Evolutionary conservation across 148 eudicot genomes (phyloP), one percentile per base, ranked within the genome.

Genomic region (Vaccinium macrocarpon): DNA sequence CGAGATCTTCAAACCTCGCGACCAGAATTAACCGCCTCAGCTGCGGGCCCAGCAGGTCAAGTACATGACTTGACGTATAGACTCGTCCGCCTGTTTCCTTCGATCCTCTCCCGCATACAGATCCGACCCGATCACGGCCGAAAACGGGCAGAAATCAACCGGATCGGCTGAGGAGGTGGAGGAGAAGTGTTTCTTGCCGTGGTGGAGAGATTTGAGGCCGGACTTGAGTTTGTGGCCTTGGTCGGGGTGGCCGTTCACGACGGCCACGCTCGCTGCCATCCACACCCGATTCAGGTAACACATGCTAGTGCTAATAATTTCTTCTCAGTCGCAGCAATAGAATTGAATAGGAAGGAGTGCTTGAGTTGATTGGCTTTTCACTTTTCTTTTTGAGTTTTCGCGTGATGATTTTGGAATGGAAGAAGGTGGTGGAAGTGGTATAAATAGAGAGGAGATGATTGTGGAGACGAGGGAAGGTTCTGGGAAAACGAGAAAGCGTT

Each of bases 21-120:
- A 42, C 46, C 46, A 42, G 38, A 35, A 42, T 2, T 42, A 42
- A 5, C 18, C 4, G 19, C 49, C 15, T 89, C 79, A 93, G 88
- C 93, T 88, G 38, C 82, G 95, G 53, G 90, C 94, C 95, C 95
- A 93, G 76, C 94, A 91, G 85, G 87, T 91, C 84, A 93, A 71
- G 82, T 90, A 91, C 96, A 93, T 89, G 48, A 92, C 96, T 73
- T 88, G 90, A 70, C 88, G 90, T 82, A 93, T 88, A 0, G 94
- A 89, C 50, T 91, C 93, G 10, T 93, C 94, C 59, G 90, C 35
- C 52, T 85, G 89, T 53, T 78, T 81, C 51, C 84, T 82, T 29
- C 48, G 82, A 18, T 88, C 84, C 64, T 85, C 87, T 25, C 66
- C 80, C 35, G 46, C 3, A 15, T 52, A 80, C 7, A 70, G 25